These are phyloP conservation scores for Venustampulla echinocandica DNA, from an alignment of 495 filamentous ascomycete species.

Conservation along the genomic window DNA sequence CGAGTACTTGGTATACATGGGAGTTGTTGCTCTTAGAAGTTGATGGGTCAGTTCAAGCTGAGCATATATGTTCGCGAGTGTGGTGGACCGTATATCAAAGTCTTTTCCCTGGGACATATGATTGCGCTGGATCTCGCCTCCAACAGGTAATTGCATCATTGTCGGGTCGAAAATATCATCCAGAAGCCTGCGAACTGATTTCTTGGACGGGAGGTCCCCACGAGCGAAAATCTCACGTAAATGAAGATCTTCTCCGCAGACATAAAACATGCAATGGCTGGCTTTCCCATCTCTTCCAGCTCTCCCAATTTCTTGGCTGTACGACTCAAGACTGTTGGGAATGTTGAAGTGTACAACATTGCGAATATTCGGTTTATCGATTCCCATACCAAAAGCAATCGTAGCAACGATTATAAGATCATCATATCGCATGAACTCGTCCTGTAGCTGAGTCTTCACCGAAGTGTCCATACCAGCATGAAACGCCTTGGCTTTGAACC, in stretches of 20 bases:
- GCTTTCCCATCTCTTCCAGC: conserved; percentile 44
- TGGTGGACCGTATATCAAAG: conserved; percentile 34
- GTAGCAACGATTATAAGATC: conserved; percentile 47
- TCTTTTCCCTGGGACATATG: conserved; percentile 31
- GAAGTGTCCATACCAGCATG: conserved; percentile 44
- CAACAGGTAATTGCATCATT: conserved; percentile 21
- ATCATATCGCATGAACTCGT: conserved; percentile 41
- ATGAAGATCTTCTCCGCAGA: conserved; percentile 43
- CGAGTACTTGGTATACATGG: conserved; percentile 44
- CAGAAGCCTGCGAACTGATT: conserved; percentile 36
- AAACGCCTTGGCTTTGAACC: conserved; percentile 37
- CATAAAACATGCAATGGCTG: conserved; percentile 46
- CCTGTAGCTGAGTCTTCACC: conserved; percentile 35
- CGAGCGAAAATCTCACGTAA: conserved; percentile 46
- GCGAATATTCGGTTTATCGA: conserved; percentile 50
- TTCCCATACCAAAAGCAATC: conserved; percentile 54
- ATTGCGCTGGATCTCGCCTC: conserved; percentile 37
- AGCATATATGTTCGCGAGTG: conserved; percentile 21
- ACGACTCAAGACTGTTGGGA: conserved; percentile 46
- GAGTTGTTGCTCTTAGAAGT: conserved; percentile 44
- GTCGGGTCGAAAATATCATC: conserved; percentile 34
- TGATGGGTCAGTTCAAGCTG: conserved; percentile 35
- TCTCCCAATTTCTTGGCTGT: conserved; percentile 52
- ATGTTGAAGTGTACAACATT: conserved; percentile 50
- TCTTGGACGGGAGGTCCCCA: conserved; percentile 43